Percentiles rank a stretch among this genome's conserved stretches.
phyloP scores from a whole-genome alignment of 1,139 yeast genomes.

The Candida sp. region DNA sequence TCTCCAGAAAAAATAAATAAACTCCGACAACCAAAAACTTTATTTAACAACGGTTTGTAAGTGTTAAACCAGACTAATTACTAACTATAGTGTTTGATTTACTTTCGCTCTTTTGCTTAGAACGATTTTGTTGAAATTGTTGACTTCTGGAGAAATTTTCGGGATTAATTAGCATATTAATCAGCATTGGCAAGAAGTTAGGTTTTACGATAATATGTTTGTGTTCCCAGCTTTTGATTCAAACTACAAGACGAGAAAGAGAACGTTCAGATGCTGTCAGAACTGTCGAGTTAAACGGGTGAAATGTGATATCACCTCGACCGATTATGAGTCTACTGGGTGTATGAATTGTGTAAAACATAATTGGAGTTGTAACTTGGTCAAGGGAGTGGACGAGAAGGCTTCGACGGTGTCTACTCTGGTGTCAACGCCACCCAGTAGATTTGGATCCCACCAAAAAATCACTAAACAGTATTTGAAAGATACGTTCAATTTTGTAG shows the following conservation, averaged over 20 bases:
- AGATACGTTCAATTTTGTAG: slow-evolving; percentile 21
- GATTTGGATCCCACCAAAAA: not conserved
- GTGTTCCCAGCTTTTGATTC: slow-evolving; percentile 60
- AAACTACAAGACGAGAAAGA: slow-evolving; percentile 49
- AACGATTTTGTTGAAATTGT: no score
- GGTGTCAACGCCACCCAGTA: not conserved
- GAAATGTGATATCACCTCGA: slow-evolving; percentile 31
- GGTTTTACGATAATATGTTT: no score
- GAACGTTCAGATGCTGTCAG: slow-evolving; percentile 52
- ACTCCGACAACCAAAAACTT: no score
- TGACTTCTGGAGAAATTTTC: no score
- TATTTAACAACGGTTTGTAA: no score
- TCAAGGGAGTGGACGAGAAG: not conserved
- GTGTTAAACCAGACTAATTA: no score
- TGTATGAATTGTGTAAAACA: slow-evolving; percentile 32
- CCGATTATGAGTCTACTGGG: slow-evolving; percentile 32
- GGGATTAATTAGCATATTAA: no score
- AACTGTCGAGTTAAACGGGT: slow-evolving; percentile 44
- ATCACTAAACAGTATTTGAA: slow-evolving; percentile 20
- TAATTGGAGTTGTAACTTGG: slow-evolving; percentile 10
- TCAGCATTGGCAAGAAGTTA: no score
- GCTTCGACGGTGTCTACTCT: not conserved
- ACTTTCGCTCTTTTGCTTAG: no score
- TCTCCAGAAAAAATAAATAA: no score
- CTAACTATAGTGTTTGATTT: no score